phyloP scores from a whole-genome alignment of 2,329 filamentous ascomycete species.

The Paecilomyces sp. region DNA sequence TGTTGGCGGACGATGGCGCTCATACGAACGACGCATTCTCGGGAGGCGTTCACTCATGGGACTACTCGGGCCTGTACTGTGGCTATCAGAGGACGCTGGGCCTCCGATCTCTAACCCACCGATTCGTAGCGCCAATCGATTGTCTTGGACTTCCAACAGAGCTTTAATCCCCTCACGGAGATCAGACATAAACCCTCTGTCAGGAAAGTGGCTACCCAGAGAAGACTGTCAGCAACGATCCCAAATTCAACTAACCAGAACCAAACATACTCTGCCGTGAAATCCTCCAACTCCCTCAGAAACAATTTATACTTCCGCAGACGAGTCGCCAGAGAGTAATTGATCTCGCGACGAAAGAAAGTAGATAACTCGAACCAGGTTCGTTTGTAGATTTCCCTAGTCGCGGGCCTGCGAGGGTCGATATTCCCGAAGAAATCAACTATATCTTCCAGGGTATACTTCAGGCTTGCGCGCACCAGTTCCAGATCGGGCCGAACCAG shows the following conservation, averaged over 20 bases:
- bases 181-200: slow-evolving; percentile 16
- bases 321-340: slow-evolving; percentile 39
- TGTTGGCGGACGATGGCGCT: slow-evolving; percentile 22
- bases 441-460: slow-evolving; percentile 46
- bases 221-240: slow-evolving; percentile 6
- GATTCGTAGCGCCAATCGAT: slow-evolving; percentile 18
- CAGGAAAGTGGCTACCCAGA: slow-evolving; percentile 17
- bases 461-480: slow-evolving; percentile 42
- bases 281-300: slow-evolving; percentile 37
- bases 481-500: slow-evolving; percentile 42
- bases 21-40: slow-evolving; percentile 27
- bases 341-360: slow-evolving; percentile 40
- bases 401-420: slow-evolving; percentile 19
- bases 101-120: slow-evolving; percentile 18
- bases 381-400: slow-evolving; percentile 35
- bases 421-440: slow-evolving; percentile 38
- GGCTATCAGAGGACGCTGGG: slow-evolving; percentile 16
- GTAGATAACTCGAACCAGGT: slow-evolving; percentile 46
- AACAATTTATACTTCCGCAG: slow-evolving; percentile 46
- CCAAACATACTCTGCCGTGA: slow-evolving; percentile 39
- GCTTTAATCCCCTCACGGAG: slow-evolving; percentile 18
- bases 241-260: slow-evolving; percentile 1
- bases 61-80: slow-evolving; percentile 17
- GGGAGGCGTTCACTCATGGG: slow-evolving; percentile 21
- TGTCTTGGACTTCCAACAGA: slow-evolving; percentile 22